Evolutionary conservation across 2,329 filamentous ascomycete genomes (phyloP), one percentile per base, ranked within the genome.

Genomic region (Helminthosporium solani): DNA sequence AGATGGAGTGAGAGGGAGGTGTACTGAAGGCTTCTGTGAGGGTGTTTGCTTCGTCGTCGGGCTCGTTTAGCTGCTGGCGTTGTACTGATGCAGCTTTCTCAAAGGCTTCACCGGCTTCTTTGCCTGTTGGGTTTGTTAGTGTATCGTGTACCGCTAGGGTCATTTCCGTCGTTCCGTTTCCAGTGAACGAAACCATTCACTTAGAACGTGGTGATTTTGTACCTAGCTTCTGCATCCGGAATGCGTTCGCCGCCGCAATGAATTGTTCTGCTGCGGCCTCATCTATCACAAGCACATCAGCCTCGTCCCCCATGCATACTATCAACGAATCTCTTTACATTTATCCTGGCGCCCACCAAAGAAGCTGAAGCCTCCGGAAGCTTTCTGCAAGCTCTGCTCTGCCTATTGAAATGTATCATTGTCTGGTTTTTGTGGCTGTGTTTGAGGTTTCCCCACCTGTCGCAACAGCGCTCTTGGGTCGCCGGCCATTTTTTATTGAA

Each of bases 331-430:
- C 7, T 19, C 15, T 54, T 18, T 63, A 69, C 67, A 91, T 73
- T 96, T 97, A 54, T 96, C 90, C 62, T 88, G 81, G 47, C 85
- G 82, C 36, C 88, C 88, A 34, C 90, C 88, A 61, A 99, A 96
- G 73, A 96, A 84, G 70, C 85, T 88, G 75, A 96, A 96, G 61
- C 91, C 91, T 21, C 87, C 78, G 16, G 82, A 78, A 33, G 92
- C 91, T 57, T 86, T 78, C 60, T 84, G 75, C 20, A 88, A 81
- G 42, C 84, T 80, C 77, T 94, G 95, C 66, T 96, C 89, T 75
- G 94, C 94, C 91, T 96, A 68, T 57, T 51, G 41, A 41, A 47
- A 42, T 4, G 52, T 58, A 49, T 60, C 45, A 51, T 59, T 56
- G 52, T 56, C 47, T 49, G 28, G 27, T 50, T 44, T 36, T 47